Evolutionary conservation across 768 basidiomycete genomes (phyloP).

Genomic region (Suillus plorans): DNA sequence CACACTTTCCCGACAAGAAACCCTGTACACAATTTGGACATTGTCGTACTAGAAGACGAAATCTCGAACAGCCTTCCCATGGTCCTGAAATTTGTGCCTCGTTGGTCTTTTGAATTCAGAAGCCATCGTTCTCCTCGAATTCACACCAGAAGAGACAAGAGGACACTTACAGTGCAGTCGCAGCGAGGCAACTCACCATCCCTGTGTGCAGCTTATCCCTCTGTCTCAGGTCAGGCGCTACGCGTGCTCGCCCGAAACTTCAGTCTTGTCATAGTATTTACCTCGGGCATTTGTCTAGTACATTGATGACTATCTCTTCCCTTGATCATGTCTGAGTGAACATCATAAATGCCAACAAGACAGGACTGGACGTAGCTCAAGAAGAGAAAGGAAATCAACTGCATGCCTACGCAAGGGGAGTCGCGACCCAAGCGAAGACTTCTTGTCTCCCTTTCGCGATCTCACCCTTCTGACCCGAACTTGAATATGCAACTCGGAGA

Average conservation of each 20-base stretch:
- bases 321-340: background rate
- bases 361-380: background rate
- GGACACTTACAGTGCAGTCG: background rate
- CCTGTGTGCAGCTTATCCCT: background rate
- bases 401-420: background rate
- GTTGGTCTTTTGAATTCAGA: no score
- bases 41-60: no score
- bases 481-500: slow-evolving; percentile 61
- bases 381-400: background rate
- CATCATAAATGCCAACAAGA: background rate
- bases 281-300: background rate
- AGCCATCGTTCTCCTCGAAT: no score
- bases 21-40: no score
- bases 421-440: slow-evolving; percentile 45
- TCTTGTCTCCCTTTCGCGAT: slow-evolving; percentile 42
- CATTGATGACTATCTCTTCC: background rate
- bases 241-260: background rate
- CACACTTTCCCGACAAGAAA: no score
- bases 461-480: slow-evolving; percentile 35
- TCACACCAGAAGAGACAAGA: no score
- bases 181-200: background rate
- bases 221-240: background rate
- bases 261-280: background rate
- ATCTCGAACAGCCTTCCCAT: no score
- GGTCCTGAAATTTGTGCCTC: no score